Percentiles rank a stretch among this genome's conserved stretches.
Conservation (phyloP, 371 early-diverging fungal species). For the Rhizomucor pusillus region DNA sequence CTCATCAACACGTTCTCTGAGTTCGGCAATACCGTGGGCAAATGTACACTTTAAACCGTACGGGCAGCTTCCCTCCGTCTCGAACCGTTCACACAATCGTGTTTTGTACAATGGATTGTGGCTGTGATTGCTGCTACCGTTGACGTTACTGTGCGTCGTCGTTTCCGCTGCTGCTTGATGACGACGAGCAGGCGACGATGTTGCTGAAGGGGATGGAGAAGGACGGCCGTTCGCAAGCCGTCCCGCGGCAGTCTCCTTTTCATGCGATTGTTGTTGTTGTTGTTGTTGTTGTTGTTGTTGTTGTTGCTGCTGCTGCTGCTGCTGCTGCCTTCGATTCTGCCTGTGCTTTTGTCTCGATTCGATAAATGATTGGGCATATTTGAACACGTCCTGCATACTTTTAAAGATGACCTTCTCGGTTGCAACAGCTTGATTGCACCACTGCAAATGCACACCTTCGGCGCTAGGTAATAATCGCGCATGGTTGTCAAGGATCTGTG, state of each 20-base stretch:
- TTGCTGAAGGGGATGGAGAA: not conserved
- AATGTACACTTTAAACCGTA: constrained; percentile 81
- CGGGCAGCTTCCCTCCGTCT: constrained; percentile 77
- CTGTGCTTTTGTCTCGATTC: constrained; percentile 47
- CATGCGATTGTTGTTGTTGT: constrained; percentile 12
- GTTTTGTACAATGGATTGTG: constrained; percentile 79
- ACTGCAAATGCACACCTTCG: constrained; percentile 72
- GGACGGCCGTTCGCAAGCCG: not conserved
- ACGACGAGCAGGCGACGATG: not conserved
- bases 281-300: constrained; percentile 12
- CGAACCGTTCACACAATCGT: constrained; percentile 78
- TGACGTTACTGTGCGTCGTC: not conserved
- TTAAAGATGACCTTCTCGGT: constrained; percentile 69
- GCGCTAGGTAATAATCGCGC: constrained; percentile 63
- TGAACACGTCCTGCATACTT: constrained; percentile 80
- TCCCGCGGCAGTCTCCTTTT: constrained; percentile 4
- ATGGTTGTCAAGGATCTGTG: constrained; percentile 61
- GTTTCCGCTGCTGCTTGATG: not conserved
- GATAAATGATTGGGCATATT: constrained; percentile 64
- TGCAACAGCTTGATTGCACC: constrained; percentile 65
- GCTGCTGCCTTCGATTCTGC: constrained; percentile 1
- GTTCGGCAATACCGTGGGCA: constrained; percentile 80
- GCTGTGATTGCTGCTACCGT: not conserved
- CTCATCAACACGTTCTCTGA: constrained; percentile 54
- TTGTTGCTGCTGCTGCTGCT: constrained; percentile 5